Base-by-base conservation (phyloP, 345 rosid genomes). In the Limnanthes douglasii region DNA sequence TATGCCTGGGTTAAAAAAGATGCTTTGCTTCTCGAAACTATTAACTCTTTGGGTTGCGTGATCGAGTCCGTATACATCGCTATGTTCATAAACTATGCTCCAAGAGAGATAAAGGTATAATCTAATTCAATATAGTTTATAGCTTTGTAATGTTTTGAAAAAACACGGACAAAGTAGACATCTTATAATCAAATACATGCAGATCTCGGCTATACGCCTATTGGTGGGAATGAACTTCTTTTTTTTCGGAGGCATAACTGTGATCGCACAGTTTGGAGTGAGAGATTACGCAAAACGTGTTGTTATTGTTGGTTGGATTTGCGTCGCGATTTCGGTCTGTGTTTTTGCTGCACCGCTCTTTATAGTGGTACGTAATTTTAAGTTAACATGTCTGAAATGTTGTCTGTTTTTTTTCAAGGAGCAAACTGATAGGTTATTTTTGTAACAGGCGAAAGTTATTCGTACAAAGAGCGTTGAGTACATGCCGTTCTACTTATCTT, bases 331-430 rank as follows among this genome's bases (percentile, higher is more conserved):
- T 6, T 69, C 94, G 1, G 75, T 81, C 2, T 34, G 61, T 12
- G 96, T 90, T 6, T 90, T 90, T 26, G 93, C 78, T 3, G 77
- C 99, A 1, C 96, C 99, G 2, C 61, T 85, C 13, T 72, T 43
- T 67, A 64, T 78, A 31, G 43, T 78, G 66, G 98, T 76, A 31
- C 43, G 46, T 21, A 18, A 10, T 16, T 3, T 19, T 32, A 14
- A 5, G 16, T 10, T n/a, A 3, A 12, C 15, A 17, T 28, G n/a
- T n/a, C n/a, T n/a, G 32, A n/a, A 16, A 8, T 31, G 12, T 20
- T 15, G 6, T 22, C 6, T 13, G 0, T 46, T 18, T 19, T 1
- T 13, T 22, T 26, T 21, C 18, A 5, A n/a, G n/a, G n/a, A n/a
- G n/a, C n/a, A n/a, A n/a, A n/a, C n/a, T n/a, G n/a, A n/a, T n/a